A percentile compares a stretch with the other conserved stretches of the same genome.
Conservation (phyloP, 179 eudicot species). For the Amaranthus tricolor region DNA sequence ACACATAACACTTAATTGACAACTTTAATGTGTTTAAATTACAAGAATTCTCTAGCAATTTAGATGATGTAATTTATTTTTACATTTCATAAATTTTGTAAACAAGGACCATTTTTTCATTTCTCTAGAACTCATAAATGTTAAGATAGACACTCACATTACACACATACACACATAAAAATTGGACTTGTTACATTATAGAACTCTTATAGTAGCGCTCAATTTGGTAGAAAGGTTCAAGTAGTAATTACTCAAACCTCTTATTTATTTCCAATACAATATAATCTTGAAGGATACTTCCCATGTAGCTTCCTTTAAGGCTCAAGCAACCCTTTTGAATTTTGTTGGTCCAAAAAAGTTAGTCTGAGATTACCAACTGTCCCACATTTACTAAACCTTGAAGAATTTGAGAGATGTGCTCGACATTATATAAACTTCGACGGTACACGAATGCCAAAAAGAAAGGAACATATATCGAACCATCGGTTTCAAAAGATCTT, state of each 20-base stretch:
- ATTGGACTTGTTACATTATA: no score
- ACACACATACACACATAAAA: no score
- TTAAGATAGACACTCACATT: no score
- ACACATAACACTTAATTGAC: no score
- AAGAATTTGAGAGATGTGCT: slow-evolving; percentile 16
- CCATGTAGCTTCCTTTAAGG: slow-evolving; percentile 17
- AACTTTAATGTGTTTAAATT: no score
- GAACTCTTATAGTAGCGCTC: no score
- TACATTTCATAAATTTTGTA: no score
- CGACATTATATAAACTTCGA: background rate
- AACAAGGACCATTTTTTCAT: no score
- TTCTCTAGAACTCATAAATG: no score
- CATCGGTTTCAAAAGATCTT: slow-evolving; percentile 3
- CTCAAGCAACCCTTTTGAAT: background rate
- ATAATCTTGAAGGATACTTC: slow-evolving; percentile 5
- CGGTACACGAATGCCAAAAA: background rate
- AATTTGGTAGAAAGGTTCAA: background rate
- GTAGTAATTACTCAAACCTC: background rate
- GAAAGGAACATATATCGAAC: slow-evolving; percentile 9
- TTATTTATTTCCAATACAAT: background rate
- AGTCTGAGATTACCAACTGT: slow-evolving; percentile 5
- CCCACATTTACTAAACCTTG: slow-evolving; percentile 16
- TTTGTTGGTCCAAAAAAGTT: background rate
- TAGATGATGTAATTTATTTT: no score
- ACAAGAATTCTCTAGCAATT: no score